Base-by-base conservation (phyloP, 768 basidiomycete species). In the Rhodotorula babjevae region DNA sequence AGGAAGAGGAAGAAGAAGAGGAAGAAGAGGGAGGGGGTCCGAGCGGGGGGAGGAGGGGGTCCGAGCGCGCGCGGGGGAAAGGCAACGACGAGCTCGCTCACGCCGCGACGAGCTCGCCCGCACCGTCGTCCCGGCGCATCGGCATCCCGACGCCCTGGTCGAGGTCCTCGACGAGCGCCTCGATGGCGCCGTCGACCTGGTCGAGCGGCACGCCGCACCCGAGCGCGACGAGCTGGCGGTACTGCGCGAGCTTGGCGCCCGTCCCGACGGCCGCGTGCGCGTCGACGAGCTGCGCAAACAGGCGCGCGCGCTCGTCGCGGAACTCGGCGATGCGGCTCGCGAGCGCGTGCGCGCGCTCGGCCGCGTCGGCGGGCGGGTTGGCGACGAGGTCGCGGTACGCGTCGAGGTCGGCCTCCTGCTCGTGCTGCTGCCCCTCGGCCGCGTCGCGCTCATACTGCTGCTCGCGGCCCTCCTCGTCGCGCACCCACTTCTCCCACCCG, bases 401-500 rank as follows among this genome's bases (percentile, higher is more conserved):
- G 50, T 76, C 69, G 47, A 78, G 52, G 57, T 78, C 78, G 56
- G 71, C 57, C 53, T 74, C 69, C 60, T 68, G 44, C 44, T 18
- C 44, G 44, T 18, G 44, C 44, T 46, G 44, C 44, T 18, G 44
- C 44, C 44, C 44, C 44, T 46, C 44, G 14, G 12, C 44, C 8
- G 50, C 49, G 19, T 52, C 58, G 27, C 42, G 44, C 29, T 46
- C 74, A 62, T 71, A 87, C 3, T 81, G 80, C 71, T 84, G 86
- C 82, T 95, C 92, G 40, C 93, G 85, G 47, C 83, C 83, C 79
- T 91, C 89, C 82, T 97, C 91, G 68, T 90, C 89, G 75, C 88
- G 88, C 31, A 90, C 82, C 93, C 95, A 98, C 77, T 90, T 91
- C 80, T 95, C 92, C 89, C 90, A 97, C 5, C 93, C 95, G 36